Conservation (phyloP, 495 filamentous ascomycete species). For the Echria macrotheca region DNA sequence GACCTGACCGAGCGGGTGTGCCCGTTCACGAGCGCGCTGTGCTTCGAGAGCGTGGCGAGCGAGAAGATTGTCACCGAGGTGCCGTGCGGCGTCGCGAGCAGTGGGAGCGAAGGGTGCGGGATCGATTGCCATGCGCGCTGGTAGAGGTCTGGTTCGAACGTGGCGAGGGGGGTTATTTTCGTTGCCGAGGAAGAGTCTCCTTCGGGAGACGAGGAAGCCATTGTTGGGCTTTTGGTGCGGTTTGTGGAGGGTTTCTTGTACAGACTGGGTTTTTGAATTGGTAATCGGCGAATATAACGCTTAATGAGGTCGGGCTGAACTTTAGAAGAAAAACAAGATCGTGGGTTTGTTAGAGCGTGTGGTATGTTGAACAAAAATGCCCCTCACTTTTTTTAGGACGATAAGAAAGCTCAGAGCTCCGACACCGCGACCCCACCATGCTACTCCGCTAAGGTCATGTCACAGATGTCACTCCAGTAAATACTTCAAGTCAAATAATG, state of each 20-base stretch:
- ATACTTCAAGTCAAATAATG: no score
- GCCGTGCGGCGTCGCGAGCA: slow-evolving; percentile 82
- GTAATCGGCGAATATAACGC: neutral
- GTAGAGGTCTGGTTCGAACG: slow-evolving; percentile 63
- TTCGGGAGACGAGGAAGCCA: no score
- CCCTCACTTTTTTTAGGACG: slow-evolving; percentile 20
- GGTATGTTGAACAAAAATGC: slow-evolving; percentile 9
- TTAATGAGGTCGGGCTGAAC: neutral
- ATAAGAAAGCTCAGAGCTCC: slow-evolving; percentile 14
- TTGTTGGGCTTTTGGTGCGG: neutral
- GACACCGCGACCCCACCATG: slow-evolving; percentile 23
- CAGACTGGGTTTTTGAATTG: neutral
- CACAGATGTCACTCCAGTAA: no score
- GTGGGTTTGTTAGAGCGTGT: neutral
- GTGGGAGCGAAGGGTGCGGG: slow-evolving; percentile 79
- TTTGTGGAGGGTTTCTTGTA: neutral
- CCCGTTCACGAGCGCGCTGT: slow-evolving; percentile 75
- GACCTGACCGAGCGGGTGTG: slow-evolving; percentile 82
- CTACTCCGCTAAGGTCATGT: no score
- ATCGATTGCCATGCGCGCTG: slow-evolving; percentile 80
- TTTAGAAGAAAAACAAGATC: neutral
- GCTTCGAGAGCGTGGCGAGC: slow-evolving; percentile 68
- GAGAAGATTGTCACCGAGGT: slow-evolving; percentile 85
- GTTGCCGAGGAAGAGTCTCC: neutral
- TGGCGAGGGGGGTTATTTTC: slow-evolving; percentile 30